A percentile compares a stretch with the other conserved stretches of the same genome.
Evolutionary conservation across 768 basidiomycete genomes (phyloP).

Genomic region (Amanita rubescens): DNA sequence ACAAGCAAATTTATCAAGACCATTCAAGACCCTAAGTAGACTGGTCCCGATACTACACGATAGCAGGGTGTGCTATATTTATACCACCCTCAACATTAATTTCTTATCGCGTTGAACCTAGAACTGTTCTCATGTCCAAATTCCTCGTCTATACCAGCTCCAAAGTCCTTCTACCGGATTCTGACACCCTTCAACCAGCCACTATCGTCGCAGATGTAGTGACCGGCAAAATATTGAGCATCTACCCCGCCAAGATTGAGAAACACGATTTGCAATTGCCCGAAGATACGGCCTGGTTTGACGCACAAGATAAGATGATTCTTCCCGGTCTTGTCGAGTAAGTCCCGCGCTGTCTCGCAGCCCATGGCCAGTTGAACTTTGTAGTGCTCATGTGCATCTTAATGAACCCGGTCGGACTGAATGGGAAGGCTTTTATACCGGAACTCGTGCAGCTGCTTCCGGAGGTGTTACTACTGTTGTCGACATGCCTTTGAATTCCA

Average conservation of each 20-base stretch:
- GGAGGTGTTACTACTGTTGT: slow-evolving; percentile 95
- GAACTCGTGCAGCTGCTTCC: slow-evolving; percentile 84
- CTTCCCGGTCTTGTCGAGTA: slow-evolving; percentile 82
- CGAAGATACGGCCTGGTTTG: slow-evolving; percentile 34
- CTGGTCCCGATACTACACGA: no score
- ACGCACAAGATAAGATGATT: slow-evolving; percentile 50
- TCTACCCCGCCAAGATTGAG: slow-evolving; percentile 30
- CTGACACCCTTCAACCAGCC: slow-evolving; percentile 45
- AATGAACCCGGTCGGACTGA: slow-evolving; percentile 91
- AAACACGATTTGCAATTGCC: slow-evolving; percentile 23
- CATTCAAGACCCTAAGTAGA: no score
- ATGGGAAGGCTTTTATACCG: slow-evolving; percentile 93
- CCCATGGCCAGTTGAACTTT: slow-evolving; percentile 6
- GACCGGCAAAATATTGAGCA: slow-evolving; percentile 53
- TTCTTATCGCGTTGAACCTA: background rate
- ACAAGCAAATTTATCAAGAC: no score
- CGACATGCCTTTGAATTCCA: slow-evolving; percentile 98
- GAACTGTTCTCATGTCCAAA: background rate
- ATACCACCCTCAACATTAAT: background rate
- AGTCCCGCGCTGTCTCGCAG: slow-evolving; percentile 17
- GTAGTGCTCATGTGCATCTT: slow-evolving; percentile 84
- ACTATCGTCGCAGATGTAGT: slow-evolving; percentile 52
- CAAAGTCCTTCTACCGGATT: slow-evolving; percentile 51
- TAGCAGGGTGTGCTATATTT: background rate
- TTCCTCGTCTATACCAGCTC: slow-evolving; percentile 38